Evolutionary conservation across 2,329 filamentous ascomycete species (phyloP).

Genomic region (Tricladium varicosporioides): DNA sequence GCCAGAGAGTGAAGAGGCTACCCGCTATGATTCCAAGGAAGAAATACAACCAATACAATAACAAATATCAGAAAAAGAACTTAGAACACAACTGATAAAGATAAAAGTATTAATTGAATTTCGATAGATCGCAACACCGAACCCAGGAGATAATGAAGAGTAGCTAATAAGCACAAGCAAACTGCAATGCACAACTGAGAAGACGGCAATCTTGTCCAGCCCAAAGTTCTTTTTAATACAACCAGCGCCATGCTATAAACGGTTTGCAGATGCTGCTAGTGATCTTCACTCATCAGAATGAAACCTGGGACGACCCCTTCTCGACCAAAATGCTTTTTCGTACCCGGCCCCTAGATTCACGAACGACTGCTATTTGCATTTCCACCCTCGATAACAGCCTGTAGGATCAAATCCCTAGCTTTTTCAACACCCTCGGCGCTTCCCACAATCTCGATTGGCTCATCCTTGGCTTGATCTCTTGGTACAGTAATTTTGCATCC

Average conservation of each 20-base stretch:
- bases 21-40: no score
- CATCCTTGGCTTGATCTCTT: conserved; percentile 68
- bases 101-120: not conserved
- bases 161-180: not conserved
- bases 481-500: conserved; percentile 94
- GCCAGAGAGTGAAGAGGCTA: no score
- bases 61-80: no score
- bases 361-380: conserved; percentile 16
- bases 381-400: conserved; percentile 69
- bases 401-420: conserved; percentile 84
- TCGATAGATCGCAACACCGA: not conserved
- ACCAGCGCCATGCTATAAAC: conserved; percentile 14
- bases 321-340: not conserved
- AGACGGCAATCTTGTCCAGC: not conserved
- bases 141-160: not conserved
- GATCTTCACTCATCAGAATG: not conserved
- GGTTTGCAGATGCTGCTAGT: not conserved
- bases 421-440: conserved; percentile 76
- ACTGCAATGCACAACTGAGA: conserved; percentile 2
- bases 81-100: no score
- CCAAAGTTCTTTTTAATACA: conserved; percentile 15
- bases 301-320: not conserved
- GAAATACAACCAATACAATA: no score
- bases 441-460: conserved; percentile 89
- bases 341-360: not conserved